These are phyloP conservation scores for Bertia moriformis DNA, from an alignment of 2,329 filamentous ascomycete species.

Conservation along the genomic window DNA sequence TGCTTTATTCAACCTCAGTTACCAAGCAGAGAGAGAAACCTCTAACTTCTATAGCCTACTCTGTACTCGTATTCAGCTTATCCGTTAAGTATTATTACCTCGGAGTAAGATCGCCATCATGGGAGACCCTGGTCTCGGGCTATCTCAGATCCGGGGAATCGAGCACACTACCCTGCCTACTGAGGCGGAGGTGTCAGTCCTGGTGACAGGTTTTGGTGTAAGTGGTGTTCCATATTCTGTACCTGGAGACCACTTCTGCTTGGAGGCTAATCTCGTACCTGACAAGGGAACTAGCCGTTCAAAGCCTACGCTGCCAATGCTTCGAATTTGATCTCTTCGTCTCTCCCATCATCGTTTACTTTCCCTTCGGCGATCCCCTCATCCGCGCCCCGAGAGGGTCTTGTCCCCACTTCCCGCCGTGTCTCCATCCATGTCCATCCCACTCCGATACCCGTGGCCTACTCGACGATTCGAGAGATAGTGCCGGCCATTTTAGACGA, in stretches of 20 bases:
- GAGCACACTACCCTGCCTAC: background rate
- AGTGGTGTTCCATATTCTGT: no score
- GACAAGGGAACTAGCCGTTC: constrained; percentile 25
- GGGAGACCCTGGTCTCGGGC: constrained; percentile 5
- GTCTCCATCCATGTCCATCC: constrained; percentile 25
- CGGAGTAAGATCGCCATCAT: no score
- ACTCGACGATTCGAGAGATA: constrained; percentile 27
- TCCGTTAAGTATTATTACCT: no score
- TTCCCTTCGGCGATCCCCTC: constrained; percentile 4
- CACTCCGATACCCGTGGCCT: constrained; percentile 31
- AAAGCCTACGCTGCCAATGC: constrained; percentile 34
- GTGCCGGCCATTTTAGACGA: constrained; percentile 27
- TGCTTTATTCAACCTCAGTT: no score
- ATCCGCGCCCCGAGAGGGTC: constrained; percentile 9
- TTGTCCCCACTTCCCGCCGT: constrained; percentile 13
- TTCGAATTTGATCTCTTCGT: constrained; percentile 34
- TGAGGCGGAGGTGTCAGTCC: background rate
- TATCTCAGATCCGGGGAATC: constrained; percentile 2
- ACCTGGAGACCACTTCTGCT: no score
- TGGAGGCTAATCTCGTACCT: background rate
- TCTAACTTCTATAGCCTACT: no score
- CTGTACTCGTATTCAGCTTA: no score
- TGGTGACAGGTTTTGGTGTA: background rate
- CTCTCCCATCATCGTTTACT: constrained; percentile 25
- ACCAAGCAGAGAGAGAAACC: no score